Evolutionary conservation across 2,329 filamentous ascomycete genomes (phyloP), one percentile per base, ranked within the genome.

Genomic region (Penicillium sp.): DNA sequence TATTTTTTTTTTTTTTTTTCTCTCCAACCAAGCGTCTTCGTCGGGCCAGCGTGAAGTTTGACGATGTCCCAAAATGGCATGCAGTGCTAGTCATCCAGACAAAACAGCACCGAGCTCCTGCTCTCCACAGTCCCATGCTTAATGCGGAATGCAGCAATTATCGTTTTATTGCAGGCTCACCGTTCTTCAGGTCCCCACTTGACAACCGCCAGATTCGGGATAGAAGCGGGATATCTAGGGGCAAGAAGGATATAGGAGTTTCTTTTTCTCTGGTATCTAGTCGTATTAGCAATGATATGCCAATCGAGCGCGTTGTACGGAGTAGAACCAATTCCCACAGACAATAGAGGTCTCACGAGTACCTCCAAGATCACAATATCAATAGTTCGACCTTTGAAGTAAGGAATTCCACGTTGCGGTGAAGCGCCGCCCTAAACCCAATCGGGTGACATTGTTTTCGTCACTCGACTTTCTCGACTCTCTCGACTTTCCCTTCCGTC

Each of bases 361-460:
- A 35, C 10, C 10, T 3, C n/a, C 11, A 18, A 38, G 16, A 11
- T 39, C 16, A 4, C 22, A 38, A 18, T 37, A 16, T 50, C 48
- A 51, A 51, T 51, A 44, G 7, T 44, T 40, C 14, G 14, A 24
- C 37, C 20, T 16, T 50, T 18, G 53, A 55, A 51, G 53, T 52
- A 58, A 50, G 54, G 49, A 56, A 56, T 51, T 55, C 50, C 55
- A 56, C 56, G 62, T 63, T 66, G 63, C 63, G 63, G 63, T 66
- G 63, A 66, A 63, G 51, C 45, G 50, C 20, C 59, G 55, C 56
- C 60, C 67, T 69, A 69, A 63, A 56, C 68, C 65, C 57, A 32
- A 62, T 68, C 59, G 51, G 64, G 68, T 42, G 37, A 47, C 59
- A 61, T 66, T 69, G 63, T 65, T 68, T 65, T 64, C 56, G 55